Base-by-base conservation (phyloP, 257 asterid species). In the Solanum medicagineum region DNA sequence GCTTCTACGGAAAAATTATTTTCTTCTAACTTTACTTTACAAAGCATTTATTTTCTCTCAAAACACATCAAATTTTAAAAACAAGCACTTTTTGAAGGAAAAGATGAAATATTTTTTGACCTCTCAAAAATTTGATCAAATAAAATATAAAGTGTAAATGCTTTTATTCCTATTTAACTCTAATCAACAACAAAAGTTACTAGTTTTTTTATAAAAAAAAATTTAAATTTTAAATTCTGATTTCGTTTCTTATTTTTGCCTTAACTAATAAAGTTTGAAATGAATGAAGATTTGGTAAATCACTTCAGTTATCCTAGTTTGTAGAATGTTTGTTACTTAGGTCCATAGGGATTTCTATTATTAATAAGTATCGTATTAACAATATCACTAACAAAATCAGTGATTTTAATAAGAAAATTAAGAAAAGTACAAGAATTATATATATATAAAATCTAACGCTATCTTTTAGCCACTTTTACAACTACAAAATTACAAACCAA, bases 201-300 rank as follows among this genome's bases (percentile, higher is more conserved):
- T 65, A 65, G 3, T 65, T 26, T 65, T 13, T 63, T 32, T 32
- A 29, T 2, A 29, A 29, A 63, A 63, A 5, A 1, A 65, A 13
- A 24, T 13, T 1, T 4, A 65, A 26, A 26, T 63, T 66, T 66
- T 32, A 32, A 66, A 65, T 65, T 29, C 0, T 1, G 3, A 26
- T 4, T 63, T 1, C 10, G 42, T 4, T 2, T 6, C 0, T 63
- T 24, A 12, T 12, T 26, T 0, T 0, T 13, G n/a, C 17, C 12
- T 65, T 15, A 7, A 3, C 7, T 66, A 66, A 65, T 66, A 66
- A 32, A 45, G n/a, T n/a, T 29, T 45, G 36, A 20, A 44, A 73
- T 45, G 2, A 73, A 14, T 14, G 47, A 20, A n/a, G 36, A 73
- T 73, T 71, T n/a, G 19, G 81, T 4, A 44, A 73, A 73, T 5